Evolutionary conservation across 495 filamentous ascomycete species (phyloP).

Genomic region (Aspergillus sclerotiicarbonarius): DNA sequence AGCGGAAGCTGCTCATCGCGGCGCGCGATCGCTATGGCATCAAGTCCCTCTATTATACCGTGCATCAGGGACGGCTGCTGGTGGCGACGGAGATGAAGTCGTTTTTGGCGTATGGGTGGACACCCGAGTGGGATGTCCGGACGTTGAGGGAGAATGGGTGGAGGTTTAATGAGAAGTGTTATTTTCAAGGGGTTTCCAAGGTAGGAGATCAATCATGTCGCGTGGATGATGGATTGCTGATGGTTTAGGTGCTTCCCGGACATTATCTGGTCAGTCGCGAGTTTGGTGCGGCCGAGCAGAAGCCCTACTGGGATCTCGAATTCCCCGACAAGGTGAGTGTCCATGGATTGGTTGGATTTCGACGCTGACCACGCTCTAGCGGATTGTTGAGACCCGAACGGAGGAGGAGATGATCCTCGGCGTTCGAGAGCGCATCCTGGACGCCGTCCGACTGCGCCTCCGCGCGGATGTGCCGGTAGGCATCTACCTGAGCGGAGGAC

Average conservation of each 20-base stretch:
- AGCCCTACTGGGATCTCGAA: constrained; percentile 48
- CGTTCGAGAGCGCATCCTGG: constrained; percentile 42
- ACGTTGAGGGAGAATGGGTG: constrained; percentile 36
- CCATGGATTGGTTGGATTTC: neutral
- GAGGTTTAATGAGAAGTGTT: constrained; percentile 35
- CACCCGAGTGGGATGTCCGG: constrained; percentile 47
- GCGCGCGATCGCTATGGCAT: constrained; percentile 53
- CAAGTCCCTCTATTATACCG: constrained; percentile 58
- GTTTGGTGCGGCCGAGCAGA: constrained; percentile 25
- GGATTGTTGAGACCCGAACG: constrained; percentile 27
- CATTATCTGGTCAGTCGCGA: constrained; percentile 20
- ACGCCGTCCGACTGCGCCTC: constrained; percentile 46
- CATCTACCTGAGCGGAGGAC: constrained; percentile 50
- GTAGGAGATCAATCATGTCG: constrained; percentile 32
- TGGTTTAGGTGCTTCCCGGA: constrained; percentile 14
- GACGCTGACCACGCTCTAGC: neutral
- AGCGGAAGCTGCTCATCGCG: constrained; percentile 36
- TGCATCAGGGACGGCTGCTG: constrained; percentile 56
- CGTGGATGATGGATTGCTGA: no score
- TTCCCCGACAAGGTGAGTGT: constrained; percentile 45
- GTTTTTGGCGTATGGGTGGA: no score
- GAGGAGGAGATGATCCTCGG: constrained; percentile 46
- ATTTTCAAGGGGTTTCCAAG: constrained; percentile 42
- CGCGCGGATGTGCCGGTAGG: constrained; percentile 54
- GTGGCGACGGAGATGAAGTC: constrained; percentile 40